Evolutionary conservation across 768 basidiomycete species (phyloP), one percentile per base, ranked within the genome.

Genomic region (Holtermannia corniformis): DNA sequence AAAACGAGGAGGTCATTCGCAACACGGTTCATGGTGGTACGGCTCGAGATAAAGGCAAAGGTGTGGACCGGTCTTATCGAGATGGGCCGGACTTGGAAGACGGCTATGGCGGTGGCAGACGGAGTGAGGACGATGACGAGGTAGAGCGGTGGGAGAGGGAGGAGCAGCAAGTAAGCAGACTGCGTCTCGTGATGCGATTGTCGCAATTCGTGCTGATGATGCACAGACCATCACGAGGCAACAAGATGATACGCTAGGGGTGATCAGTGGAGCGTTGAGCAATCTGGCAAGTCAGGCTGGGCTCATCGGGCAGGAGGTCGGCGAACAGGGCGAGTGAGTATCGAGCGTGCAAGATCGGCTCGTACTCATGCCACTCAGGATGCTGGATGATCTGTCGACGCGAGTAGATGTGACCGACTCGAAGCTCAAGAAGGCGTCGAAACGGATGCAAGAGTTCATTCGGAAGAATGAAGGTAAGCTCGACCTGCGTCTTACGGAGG

Each of bases 221-320:
- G n/a, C 2, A 2, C 68, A 92, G 87, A 78, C 92, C 68, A 82
- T 96, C 73, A 81, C 96, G 22, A 79, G 78, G 45, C 80, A 87
- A 63, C 95, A 99, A 76, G 95, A 99, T 66, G 78, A 81, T 24
- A 85, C 91, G 0, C 84, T 99, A 62, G 82, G 84, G 51, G 80
- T 85, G 0, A 92, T 99, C 66, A 80, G 84, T 0, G 89, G 90
- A 0, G 91, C 92, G 1, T 72, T 99, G 49, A 81, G 69, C 52
- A 91, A 85, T 0, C 75, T 99, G 5, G 83, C 84, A 0, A 83
- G 87, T 58, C 95, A 97, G 73, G 95, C 95, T 0, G 86, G 85
- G 11, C 75, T 96, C 26, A 99, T 99, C 82, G 93, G 93, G 0
- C 82, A 81, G 52, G 95, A 99, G 68, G 87, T 97, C 47, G 76